A percentile compares a stretch with the other conserved stretches of the same genome.
These are phyloP conservation scores for Odontarrhena argentea DNA, from an alignment of 345 rosid genomes.

Conservation along the genomic window DNA sequence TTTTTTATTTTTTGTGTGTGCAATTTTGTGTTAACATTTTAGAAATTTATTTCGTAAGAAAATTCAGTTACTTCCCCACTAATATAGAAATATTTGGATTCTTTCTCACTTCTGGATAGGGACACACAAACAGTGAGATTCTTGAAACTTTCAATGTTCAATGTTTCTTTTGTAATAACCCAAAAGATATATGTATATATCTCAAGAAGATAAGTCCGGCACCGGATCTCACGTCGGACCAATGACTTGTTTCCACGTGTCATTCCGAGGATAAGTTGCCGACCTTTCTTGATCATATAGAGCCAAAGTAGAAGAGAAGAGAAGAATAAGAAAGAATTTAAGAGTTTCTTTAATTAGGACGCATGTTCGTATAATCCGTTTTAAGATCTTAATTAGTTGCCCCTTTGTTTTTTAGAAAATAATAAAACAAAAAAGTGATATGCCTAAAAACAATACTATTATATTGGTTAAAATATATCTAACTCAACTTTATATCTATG, in stretches of 20 bases:
- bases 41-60: constrained; percentile 2
- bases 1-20: neutral
- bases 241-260: constrained; percentile 29
- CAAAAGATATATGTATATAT: constrained; percentile 7
- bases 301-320: constrained; percentile 35
- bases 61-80: neutral
- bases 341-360: constrained; percentile 29
- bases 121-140: constrained; percentile 40
- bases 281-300: constrained; percentile 37
- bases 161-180: constrained; percentile 26
- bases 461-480: constrained; percentile 19
- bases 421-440: constrained; percentile 8
- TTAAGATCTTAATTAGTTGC: constrained; percentile 4
- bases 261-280: constrained; percentile 39
- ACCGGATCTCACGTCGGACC: constrained; percentile 32
- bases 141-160: constrained; percentile 28
- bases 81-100: constrained; percentile 19
- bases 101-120: constrained; percentile 25
- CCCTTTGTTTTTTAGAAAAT: neutral
- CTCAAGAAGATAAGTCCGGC: constrained; percentile 38
- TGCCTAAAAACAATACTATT: constrained; percentile 7
- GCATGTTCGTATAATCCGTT: constrained; percentile 35
- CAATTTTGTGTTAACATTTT: neutral
- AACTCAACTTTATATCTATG: constrained; percentile 24
- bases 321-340: constrained; percentile 34